Evolutionary conservation across 176 grass and related monocot genomes (phyloP), one percentile per base, ranked within the genome.

Genomic region (Eragrostis nindensis): DNA sequence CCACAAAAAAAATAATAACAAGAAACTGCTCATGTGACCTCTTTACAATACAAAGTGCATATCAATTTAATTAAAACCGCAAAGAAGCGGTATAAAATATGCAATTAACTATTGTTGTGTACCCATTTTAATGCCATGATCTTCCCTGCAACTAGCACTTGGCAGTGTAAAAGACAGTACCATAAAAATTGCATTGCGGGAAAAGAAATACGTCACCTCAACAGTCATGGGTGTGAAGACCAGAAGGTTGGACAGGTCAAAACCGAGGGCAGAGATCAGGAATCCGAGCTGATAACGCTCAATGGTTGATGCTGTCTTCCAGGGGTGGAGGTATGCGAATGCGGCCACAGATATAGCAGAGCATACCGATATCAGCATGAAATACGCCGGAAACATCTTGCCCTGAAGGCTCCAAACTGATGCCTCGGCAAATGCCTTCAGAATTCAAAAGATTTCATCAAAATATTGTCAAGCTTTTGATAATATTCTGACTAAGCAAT

Each of bases 201-300:
- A 66, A 73, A 3, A 56, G 70, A 55, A 17, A 54, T 44, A 43
- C 48, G 46, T 78, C 10, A 97, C 90, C 92, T 94, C 90, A 15
- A 91, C 77, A 6, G 83, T 98, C 83, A 94, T 94, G 40, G 95
- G 95, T 0, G 90, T 92, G 87, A 98, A 91, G 36, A 98, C 92
- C 40, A 98, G 59, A 68, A 98, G 89, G 66, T 98, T 98, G 74
- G 92, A 92, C 50, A 98, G 90, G 81, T 94, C 70, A 24, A 92
- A 98, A 13, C 85, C 89, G 47, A 98, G 92, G 12, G 88, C 85
- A 0, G 83, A 65, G 10, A 89, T 75, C 41, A 98, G 87, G 73
- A 98, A 98, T 0, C 92, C 90, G 7, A 98, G 89, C 74, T 94
- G 92, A 71, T 98, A 94, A 9, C 81, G 57, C 32, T 98, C 87